Base-by-base conservation (phyloP, 2,329 filamentous ascomycete species). In the Pseudofabraea citricarpa region DNA sequence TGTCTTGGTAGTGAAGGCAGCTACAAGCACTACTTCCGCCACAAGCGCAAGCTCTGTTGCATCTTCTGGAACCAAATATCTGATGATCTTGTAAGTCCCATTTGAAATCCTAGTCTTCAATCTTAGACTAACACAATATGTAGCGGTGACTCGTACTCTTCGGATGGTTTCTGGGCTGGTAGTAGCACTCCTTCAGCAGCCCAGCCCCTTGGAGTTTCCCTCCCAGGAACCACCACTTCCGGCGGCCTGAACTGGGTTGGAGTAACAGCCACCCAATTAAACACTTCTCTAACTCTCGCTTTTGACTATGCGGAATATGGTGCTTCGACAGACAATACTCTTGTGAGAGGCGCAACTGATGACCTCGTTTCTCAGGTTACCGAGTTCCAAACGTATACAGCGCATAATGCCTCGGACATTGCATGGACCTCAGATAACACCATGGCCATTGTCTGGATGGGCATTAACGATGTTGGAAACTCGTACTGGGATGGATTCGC, bases 51-150 rank as follows among this genome's bases (percentile, higher is more conserved):
- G 35, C n/a, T 37, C 35, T 10, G 10, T 22, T n/a, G 35, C 35
- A 37, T 37, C 35, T 8, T 37, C 35, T n/a, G 35, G 35, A 37
- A 37, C 35, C 19, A 37, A 37, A 37, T 37, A 37, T n/a, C 35
- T 37, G 18, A 37, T 37, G 35, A 15, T 37, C 35, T 37, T 24
- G 35, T 37, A 37, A 37, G 35, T 15, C 19, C 21, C 3, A 13
- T n/a, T 21, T 6, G 15, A 15, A 37, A 24, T 37, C 23, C 4
- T 10, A 24, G 6, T 8, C 21, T 24, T 22, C 19, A 37, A 37
- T 12, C n/a, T 15, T 24, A 6, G 35, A 37, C 35, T 37, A n/a
- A 37, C 16, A 10, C n/a, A n/a, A 22, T 20, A 24, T 22, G 10
- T n/a, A 37, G 35, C n/a, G 35, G 35, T 15, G 35, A 37, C 10